Base-by-base conservation (phyloP, 257 asterid species). In the Solanum phureja region DNA sequence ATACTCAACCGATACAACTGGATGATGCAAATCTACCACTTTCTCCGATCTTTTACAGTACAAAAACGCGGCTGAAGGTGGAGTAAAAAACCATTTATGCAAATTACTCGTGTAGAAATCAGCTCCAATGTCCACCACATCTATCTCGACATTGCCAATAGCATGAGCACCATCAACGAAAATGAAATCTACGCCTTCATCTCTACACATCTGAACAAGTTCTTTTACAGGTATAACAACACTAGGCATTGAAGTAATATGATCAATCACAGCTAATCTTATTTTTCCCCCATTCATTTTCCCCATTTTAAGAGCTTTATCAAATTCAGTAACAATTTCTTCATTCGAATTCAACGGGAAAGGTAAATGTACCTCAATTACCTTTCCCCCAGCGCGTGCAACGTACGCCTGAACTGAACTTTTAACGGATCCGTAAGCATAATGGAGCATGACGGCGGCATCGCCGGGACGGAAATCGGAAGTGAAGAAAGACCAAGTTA, bases 91-190 rank as follows among this genome's bases (percentile, higher is more conserved):
- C 99, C 99, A 96, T 35, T 96, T 96, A 58, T 95, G 95, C 91
- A 96, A 75, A 92, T 94, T 95, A 60, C 98, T 94, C 0, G 97
- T 92, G 88, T 96, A 96, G 62, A 94, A 95, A 64, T 96, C 98
- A 10, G 98, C 98, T 31, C 96, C 98, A 11, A 96, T 93, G 3
- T 90, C 97, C 76, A 90, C 88, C 56, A 95, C 93, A 87, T 96
- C 96, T 29, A 96, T 88, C 8, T 93, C 96, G 11, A 94, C 90
- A 83, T 93, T 92, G 10, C 99, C 99, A 10, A 96, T 94, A 2
- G 96, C 96, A 83, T 96, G 98, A 0, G 99, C 99, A 1, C 96
- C 99, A 19, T 96, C 98, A 0, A 96, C 85, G 42, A 96, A 93
- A 16, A 96, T 88, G 73, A 90, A 86, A 52, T 94, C 99, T 1